These are phyloP conservation scores for Candida pseudoviswanathii DNA, from an alignment of 1,139 yeast species.

Conservation along the genomic window DNA sequence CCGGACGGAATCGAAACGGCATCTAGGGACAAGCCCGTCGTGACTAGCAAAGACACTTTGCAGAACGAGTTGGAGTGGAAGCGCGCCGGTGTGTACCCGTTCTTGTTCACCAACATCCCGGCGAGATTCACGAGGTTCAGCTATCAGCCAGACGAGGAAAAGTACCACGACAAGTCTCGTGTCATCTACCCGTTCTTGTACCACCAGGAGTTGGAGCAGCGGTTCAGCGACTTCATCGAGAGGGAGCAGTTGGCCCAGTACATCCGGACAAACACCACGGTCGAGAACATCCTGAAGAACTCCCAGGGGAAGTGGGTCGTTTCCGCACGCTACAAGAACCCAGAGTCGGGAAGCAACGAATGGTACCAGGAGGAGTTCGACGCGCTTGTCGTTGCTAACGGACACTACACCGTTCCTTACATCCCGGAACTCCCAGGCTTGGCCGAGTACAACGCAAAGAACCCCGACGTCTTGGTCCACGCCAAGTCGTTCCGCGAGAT, in stretches of 20 bases:
- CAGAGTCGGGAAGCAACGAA: constrained; percentile 20
- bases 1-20: constrained; percentile 21
- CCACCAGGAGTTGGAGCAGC: constrained; percentile 35
- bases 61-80: constrained; percentile 38
- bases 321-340: constrained; percentile 30
- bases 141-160: constrained; percentile 31
- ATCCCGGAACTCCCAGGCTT: constrained; percentile 56
- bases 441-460: constrained; percentile 44
- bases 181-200: constrained; percentile 44
- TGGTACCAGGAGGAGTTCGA: constrained; percentile 51
- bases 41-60: constrained; percentile 11
- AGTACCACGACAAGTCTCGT: constrained; percentile 27
- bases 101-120: constrained; percentile 51
- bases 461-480: constrained; percentile 56
- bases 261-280: constrained; percentile 41
- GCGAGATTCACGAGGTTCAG: constrained; percentile 45
- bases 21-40: constrained; percentile 22
- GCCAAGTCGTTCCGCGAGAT: constrained; percentile 60
- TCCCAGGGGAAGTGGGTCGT: constrained; percentile 44
- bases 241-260: constrained; percentile 30
- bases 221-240: constrained; percentile 32
- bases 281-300: constrained; percentile 37
- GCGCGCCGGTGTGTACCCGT: constrained; percentile 42
- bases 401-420: constrained; percentile 56
- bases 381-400: constrained; percentile 54